Evolutionary conservation across 495 filamentous ascomycete species (phyloP), one percentile per base, ranked within the genome.

Genomic region (Penicillium cosmopolitanum): DNA sequence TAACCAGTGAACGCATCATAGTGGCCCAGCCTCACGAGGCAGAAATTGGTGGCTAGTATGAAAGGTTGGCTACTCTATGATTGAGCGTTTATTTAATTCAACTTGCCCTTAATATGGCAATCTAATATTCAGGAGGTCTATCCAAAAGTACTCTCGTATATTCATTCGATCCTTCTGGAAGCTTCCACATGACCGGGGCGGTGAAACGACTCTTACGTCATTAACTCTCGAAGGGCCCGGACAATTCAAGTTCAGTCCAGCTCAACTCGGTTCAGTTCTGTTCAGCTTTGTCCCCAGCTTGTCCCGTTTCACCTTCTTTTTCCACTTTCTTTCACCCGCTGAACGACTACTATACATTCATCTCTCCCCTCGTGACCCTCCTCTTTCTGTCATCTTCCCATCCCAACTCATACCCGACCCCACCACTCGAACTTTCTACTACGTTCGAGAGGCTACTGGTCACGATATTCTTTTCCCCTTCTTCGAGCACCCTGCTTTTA

Each of bases 401-500:
- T 16, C 42, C 15, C 42, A 44, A 9, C 42, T 18, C 42, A 16
- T n/a, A 18, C 1, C 1, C 42, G 12, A 12, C n/a, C 16, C 42
- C 2, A 18, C 15, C 23, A 23, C 15, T 44, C 42, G 42, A 19
- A 44, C 15, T 16, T 44, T 77, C 75, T 73, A 75, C 72, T 54
- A 72, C 72, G 72, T 77, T 80, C 75, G 69, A 72, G 73, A 65
- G 64, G 5, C 38, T 50, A 7, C 58, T 52, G 36, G 35, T 23
- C 50, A 50, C 51, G 43, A 56, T 51, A 50, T 54, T 50, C 38
- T 18, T 8, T 51, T 50, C 58, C 44, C 52, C 33, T 61, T 46
- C 31, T 38, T 58, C 52, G 53, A 33, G 63, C 58, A 44, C 58
- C 44, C 53, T 56, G 52, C 25, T 59, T 50, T 63, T 60, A 65